These are phyloP conservation scores for Geosmithia putterillii DNA, from an alignment of 2,329 filamentous ascomycete genomes.

Conservation along the genomic window DNA sequence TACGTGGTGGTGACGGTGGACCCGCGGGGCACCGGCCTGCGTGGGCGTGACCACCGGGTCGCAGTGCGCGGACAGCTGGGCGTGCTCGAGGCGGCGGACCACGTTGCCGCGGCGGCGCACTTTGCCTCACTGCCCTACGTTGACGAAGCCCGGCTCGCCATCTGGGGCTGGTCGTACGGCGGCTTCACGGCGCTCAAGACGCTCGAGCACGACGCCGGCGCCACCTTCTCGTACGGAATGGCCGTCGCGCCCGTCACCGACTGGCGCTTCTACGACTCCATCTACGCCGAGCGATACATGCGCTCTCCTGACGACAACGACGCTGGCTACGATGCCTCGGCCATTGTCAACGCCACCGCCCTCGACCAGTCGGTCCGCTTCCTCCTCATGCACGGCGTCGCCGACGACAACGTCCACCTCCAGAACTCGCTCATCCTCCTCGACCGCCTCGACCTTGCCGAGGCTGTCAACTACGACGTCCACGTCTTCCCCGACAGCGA, in stretches of 20 bases:
- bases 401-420: conserved; percentile 95
- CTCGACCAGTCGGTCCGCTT: conserved; percentile 72
- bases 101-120: conserved; percentile 79
- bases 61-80: conserved; percentile 76
- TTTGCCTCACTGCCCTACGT: conserved; percentile 77
- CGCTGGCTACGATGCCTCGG: conserved; percentile 62
- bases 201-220: conserved; percentile 77
- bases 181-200: conserved; percentile 94
- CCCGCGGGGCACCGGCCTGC: conserved; percentile 82
- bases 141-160: conserved; percentile 69
- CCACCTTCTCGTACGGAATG: conserved; percentile 94
- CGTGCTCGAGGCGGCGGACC: conserved; percentile 73
- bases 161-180: conserved; percentile 98
- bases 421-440: conserved; percentile 85
- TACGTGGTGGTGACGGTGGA: conserved; percentile 95
- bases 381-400: conserved; percentile 90
- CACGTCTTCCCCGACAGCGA: conserved; percentile 96
- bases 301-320: conserved; percentile 77
- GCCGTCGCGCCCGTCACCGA: conserved; percentile 97
- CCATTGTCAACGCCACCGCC: conserved; percentile 62
- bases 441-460: conserved; percentile 70
- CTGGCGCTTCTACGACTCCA: conserved; percentile 89
- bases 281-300: conserved; percentile 98
- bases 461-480: conserved; percentile 88
- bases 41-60: conserved; percentile 73